These are phyloP conservation scores for Xylaria telfairii DNA, from an alignment of 495 filamentous ascomycete genomes.

Conservation along the genomic window DNA sequence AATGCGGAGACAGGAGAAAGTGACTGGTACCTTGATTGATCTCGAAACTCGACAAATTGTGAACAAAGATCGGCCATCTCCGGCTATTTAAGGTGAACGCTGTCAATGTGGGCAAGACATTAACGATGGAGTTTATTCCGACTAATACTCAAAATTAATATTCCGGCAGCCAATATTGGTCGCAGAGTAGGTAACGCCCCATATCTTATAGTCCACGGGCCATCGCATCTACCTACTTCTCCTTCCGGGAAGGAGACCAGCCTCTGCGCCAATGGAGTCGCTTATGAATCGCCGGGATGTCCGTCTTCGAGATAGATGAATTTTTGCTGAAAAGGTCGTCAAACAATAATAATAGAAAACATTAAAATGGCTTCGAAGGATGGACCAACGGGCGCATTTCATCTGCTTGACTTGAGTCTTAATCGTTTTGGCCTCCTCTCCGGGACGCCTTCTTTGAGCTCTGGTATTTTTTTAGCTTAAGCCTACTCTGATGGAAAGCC, in stretches of 20 bases:
- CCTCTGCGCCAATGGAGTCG: not conserved
- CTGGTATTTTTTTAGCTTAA: conserved; percentile 77
- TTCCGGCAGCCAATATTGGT: not conserved
- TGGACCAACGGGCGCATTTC: not conserved
- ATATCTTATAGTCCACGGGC: not conserved
- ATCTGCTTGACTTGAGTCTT: not conserved
- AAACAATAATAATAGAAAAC: not conserved
- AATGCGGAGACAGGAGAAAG: not conserved
- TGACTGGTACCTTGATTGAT: not conserved
- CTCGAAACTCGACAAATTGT: no score
- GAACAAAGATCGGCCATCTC: not conserved
- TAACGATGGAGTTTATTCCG: not conserved
- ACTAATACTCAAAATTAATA: not conserved
- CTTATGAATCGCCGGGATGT: not conserved
- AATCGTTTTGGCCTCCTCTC: conserved; percentile 44
- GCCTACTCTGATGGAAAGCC: conserved; percentile 69
- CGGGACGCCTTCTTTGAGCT: conserved; percentile 81
- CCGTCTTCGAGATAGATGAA: not conserved
- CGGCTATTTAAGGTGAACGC: not conserved
- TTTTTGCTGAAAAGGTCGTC: not conserved
- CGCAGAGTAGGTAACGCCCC: no score
- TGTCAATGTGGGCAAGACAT: not conserved
- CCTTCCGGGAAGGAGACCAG: not conserved
- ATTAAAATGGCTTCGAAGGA: not conserved
- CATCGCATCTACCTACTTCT: not conserved